Evolutionary conservation across 1,139 yeast genomes (phyloP).

Genomic region (Yamadazyma oceani): DNA sequence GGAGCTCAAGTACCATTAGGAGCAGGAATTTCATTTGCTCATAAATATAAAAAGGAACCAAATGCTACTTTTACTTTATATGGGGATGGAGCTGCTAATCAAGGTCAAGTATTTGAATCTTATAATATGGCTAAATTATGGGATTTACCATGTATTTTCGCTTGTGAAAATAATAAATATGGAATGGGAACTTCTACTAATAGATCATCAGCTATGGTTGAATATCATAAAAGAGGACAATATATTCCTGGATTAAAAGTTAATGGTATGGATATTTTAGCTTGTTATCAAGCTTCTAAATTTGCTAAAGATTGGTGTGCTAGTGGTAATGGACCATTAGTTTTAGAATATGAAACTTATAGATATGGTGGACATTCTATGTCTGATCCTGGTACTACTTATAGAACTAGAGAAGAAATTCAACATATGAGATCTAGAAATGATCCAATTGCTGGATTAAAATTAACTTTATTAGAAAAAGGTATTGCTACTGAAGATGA

Average conservation of each 20-base stretch:
- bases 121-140: conserved; percentile 99
- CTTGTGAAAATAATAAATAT: conserved; percentile 98
- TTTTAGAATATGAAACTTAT: conserved; percentile 94
- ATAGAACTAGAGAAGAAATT: conserved; percentile 99
- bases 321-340: conserved; percentile 93
- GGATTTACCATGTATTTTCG: conserved; percentile 92
- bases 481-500: conserved; percentile 91
- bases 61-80: conserved; percentile 85
- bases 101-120: conserved; percentile 97
- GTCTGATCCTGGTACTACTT: conserved; percentile 99
- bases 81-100: conserved; percentile 99
- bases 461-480: conserved; percentile 78
- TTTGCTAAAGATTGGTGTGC: conserved; percentile 96
- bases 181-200: conserved; percentile 99
- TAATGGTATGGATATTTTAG: conserved; percentile 97
- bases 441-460: conserved; percentile 96
- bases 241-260: conserved; percentile 98
- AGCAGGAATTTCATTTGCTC: conserved; percentile 96
- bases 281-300: conserved; percentile 93
- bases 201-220: conserved; percentile 94
- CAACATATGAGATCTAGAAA: conserved; percentile 98
- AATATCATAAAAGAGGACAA: conserved; percentile 98
- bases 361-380: conserved; percentile 99
- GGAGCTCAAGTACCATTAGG: conserved; percentile 99
- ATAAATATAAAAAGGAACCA: conserved; percentile 82